Evolutionary conservation across 176 grass and related monocot species (phyloP).

Genomic region (Oryza australiensis): DNA sequence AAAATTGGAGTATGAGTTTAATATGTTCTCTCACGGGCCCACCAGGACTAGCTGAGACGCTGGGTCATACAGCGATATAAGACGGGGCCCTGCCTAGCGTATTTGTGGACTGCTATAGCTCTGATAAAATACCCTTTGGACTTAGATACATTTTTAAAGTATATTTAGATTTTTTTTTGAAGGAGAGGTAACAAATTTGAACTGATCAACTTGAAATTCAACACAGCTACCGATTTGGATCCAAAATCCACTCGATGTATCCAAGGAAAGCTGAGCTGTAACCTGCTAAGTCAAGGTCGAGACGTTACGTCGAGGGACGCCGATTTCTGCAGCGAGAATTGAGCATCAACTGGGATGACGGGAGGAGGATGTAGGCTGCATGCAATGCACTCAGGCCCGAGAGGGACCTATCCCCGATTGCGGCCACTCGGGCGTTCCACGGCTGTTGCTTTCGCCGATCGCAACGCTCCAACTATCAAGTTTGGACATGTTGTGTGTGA

Average conservation of each 20-base stretch:
- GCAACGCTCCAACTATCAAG: constrained; percentile 42
- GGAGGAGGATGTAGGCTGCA: neutral
- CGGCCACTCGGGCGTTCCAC: neutral
- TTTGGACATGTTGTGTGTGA: constrained; percentile 17
- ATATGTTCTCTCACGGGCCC: neutral
- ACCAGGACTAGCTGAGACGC: neutral
- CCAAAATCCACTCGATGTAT: neutral
- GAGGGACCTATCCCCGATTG: neutral
- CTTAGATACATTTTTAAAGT: neutral
- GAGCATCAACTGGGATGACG: neutral
- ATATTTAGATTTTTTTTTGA: neutral
- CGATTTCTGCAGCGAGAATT: constrained; percentile 1
- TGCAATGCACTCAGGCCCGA: constrained; percentile 39
- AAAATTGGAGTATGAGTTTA: neutral
- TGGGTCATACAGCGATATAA: neutral
- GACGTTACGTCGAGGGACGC: constrained; percentile 35
- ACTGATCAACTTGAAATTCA: neutral
- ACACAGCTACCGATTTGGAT: neutral
- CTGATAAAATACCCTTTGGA: neutral
- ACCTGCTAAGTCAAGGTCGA: constrained; percentile 33
- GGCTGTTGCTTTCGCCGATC: constrained; percentile 38
- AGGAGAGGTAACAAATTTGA: neutral
- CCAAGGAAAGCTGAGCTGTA: neutral
- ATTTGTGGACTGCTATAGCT: neutral
- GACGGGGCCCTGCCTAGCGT: neutral